These are phyloP conservation scores for Pichia sp. DNA, from an alignment of 1,139 yeast species.

Conservation along the genomic window DNA sequence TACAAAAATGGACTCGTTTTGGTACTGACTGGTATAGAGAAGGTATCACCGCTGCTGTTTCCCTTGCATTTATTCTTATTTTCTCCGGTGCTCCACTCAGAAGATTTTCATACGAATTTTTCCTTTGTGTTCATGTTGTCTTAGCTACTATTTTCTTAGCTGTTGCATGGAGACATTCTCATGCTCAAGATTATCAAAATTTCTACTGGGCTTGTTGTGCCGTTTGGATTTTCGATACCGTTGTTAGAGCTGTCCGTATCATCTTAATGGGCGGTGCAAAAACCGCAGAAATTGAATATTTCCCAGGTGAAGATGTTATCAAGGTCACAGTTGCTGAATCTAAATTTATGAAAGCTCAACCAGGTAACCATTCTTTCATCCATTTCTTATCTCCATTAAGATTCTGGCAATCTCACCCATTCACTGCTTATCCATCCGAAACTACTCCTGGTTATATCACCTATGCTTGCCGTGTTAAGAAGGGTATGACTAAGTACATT, in stretches of 20 bases:
- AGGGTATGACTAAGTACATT: constrained; percentile 38
- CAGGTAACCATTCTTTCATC: constrained; percentile 56
- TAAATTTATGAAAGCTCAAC: constrained; percentile 33
- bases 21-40: constrained; percentile 43
- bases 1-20: constrained; percentile 44
- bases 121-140: constrained; percentile 55
- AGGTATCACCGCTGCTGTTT: constrained; percentile 53
- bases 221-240: constrained; percentile 63
- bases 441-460: constrained; percentile 26
- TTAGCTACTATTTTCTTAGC: constrained; percentile 55
- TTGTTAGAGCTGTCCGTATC: constrained; percentile 50
- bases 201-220: constrained; percentile 57
- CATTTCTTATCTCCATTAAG: constrained; percentile 39
- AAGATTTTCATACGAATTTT: constrained; percentile 59
- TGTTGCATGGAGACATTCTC: constrained; percentile 61
- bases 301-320: constrained; percentile 36
- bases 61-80: constrained; percentile 41
- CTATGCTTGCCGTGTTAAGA: constrained; percentile 41
- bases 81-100: constrained; percentile 54
- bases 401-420: constrained; percentile 46
- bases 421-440: constrained; percentile 32
- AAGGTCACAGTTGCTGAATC: constrained; percentile 39
- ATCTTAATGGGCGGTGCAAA: constrained; percentile 44
- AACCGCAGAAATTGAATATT: constrained; percentile 47
- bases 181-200: constrained; percentile 42